Conservation (phyloP, 495 filamentous ascomycete species). For the Halenospora varia region DNA sequence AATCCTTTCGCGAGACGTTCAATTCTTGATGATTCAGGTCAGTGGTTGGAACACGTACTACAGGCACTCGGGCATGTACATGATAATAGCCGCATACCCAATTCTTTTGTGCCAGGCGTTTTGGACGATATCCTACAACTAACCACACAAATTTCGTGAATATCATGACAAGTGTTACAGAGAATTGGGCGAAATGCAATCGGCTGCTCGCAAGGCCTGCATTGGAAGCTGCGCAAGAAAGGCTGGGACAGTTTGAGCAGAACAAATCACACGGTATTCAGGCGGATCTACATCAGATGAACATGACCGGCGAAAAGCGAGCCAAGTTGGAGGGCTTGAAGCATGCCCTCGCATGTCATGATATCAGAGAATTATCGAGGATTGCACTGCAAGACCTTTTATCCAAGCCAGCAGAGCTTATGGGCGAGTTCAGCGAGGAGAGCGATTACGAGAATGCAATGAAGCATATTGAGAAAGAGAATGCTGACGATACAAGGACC, state of each 20-base stretch:
- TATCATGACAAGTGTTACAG: constrained; percentile 16
- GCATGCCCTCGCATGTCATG: constrained; percentile 6
- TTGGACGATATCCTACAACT: constrained; percentile 4
- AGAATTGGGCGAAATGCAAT: constrained; percentile 12
- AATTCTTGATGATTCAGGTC: constrained; percentile 12
- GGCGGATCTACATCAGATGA: constrained; percentile 12
- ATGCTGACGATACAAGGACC: constrained; percentile 15
- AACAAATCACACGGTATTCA: constrained; percentile 4
- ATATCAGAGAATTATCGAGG: constrained; percentile 11
- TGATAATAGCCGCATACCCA: not conserved
- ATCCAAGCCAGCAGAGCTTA: constrained; percentile 15
- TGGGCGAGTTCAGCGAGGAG: constrained; percentile 18
- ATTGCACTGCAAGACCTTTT: constrained; percentile 13
- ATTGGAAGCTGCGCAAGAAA: constrained; percentile 11
- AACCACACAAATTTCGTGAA: constrained; percentile 4
- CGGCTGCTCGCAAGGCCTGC: constrained; percentile 11
- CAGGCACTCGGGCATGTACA: constrained; percentile 5
- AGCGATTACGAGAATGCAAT: constrained; percentile 17
- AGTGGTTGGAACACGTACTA: constrained; percentile 10
- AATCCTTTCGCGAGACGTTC: constrained; percentile 8
- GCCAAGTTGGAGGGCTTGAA: not conserved
- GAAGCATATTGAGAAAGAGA: constrained; percentile 17
- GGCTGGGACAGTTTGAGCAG: constrained; percentile 7
- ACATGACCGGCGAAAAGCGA: constrained; percentile 2
- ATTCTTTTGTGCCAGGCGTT: constrained; percentile 5